Evolutionary conservation across 768 basidiomycete genomes (phyloP).

Genomic region (Glaciozyma martinii): DNA sequence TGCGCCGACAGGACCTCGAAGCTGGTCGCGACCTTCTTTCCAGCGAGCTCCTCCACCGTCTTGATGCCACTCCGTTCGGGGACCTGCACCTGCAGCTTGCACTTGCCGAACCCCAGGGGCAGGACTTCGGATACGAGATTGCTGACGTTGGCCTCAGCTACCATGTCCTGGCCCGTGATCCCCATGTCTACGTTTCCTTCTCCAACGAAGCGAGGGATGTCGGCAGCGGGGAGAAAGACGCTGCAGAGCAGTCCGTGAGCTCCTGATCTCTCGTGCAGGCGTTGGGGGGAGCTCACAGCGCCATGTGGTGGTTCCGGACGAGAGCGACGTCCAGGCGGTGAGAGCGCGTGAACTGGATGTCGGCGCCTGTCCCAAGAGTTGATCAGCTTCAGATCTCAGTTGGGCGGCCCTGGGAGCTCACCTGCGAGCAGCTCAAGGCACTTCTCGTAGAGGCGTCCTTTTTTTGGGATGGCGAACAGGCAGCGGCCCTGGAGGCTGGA

Average conservation of each 20-base stretch:
- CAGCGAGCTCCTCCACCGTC: slow-evolving; percentile 67
- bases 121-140: slow-evolving; percentile 66
- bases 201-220: slow-evolving; percentile 97
- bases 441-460: slow-evolving; percentile 87
- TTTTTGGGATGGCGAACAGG: slow-evolving; percentile 94
- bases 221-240: slow-evolving; percentile 89
- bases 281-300: slow-evolving; percentile 53
- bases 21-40: slow-evolving; percentile 87
- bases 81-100: slow-evolving; percentile 70
- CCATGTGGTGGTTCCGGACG: slow-evolving; percentile 86
- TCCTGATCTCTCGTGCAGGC: background rate
- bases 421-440: slow-evolving; percentile 76
- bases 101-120: slow-evolving; percentile 85
- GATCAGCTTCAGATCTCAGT: background rate
- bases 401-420: slow-evolving; percentile 34
- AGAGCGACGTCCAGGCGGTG: slow-evolving; percentile 84
- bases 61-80: slow-evolving; percentile 65
- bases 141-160: slow-evolving; percentile 80
- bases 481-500: slow-evolving; percentile 74
- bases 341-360: slow-evolving; percentile 85
- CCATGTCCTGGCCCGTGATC: slow-evolving; percentile 96
- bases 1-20: slow-evolving; percentile 78
- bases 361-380: slow-evolving; percentile 56
- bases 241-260: slow-evolving; percentile 42
- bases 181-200: slow-evolving; percentile 94